Percentiles rank a stretch among this genome's conserved stretches.
These are phyloP conservation scores for Microsporum ferrugineum DNA, from an alignment of 2,329 filamentous ascomycete genomes.

Conservation along the genomic window DNA sequence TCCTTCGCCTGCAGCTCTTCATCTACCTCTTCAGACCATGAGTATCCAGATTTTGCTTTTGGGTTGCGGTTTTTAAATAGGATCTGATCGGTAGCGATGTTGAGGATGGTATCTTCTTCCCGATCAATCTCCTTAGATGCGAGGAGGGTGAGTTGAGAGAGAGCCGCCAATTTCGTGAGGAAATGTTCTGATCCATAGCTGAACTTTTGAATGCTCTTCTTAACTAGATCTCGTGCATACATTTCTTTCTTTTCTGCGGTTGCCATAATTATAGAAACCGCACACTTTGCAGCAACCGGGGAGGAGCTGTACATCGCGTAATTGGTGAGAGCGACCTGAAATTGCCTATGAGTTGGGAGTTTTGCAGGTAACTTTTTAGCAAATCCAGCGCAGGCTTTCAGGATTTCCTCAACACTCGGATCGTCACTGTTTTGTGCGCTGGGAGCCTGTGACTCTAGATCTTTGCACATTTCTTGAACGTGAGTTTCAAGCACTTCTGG, in stretches of 20 bases:
- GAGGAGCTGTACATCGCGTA: slow-evolving; percentile 77
- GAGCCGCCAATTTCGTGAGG: slow-evolving; percentile 45
- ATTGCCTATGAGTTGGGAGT: slow-evolving; percentile 67
- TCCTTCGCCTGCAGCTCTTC: slow-evolving; percentile 75
- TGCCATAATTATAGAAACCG: slow-evolving; percentile 77
- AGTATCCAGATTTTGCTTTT: slow-evolving; percentile 42
- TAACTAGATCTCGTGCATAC: slow-evolving; percentile 71
- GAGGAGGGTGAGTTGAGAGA: slow-evolving; percentile 61
- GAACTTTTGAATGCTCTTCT: slow-evolving; percentile 63
- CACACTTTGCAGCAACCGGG: slow-evolving; percentile 79
- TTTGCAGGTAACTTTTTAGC: slow-evolving; percentile 76
- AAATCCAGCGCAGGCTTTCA: slow-evolving; percentile 90
- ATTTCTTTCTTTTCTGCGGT: slow-evolving; percentile 68
- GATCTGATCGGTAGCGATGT: slow-evolving; percentile 64
- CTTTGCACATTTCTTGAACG: slow-evolving; percentile 79
- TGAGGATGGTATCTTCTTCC: slow-evolving; percentile 62
- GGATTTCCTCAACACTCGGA: slow-evolving; percentile 65
- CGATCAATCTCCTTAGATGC: slow-evolving; percentile 62
- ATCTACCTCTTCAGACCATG: slow-evolving; percentile 63
- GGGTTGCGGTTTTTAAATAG: slow-evolving; percentile 54
- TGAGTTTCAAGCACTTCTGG: slow-evolving; percentile 88
- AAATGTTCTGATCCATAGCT: slow-evolving; percentile 62
- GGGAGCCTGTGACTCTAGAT: slow-evolving; percentile 70
- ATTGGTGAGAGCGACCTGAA: slow-evolving; percentile 65
- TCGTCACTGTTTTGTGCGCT: slow-evolving; percentile 57